Base-by-base conservation (phyloP, 2,329 filamentous ascomycete species). In the Exophiala lecanii-corni region DNA sequence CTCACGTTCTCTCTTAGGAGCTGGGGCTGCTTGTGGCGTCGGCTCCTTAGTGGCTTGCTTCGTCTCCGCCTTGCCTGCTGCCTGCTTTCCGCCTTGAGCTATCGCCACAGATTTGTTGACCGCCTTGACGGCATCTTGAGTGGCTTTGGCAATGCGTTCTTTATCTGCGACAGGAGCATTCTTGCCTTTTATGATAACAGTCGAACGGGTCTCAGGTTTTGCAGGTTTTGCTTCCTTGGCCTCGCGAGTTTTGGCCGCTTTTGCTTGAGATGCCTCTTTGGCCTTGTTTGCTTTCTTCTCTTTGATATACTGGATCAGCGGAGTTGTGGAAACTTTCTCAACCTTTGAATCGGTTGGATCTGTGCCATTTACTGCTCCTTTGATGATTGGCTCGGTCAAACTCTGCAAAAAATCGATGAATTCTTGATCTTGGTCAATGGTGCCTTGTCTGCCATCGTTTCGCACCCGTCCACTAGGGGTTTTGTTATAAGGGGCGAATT, bases 341-440 rank as follows among this genome's bases (percentile, higher is more conserved):
- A 67, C 66, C 47, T 72, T 73, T 51, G 73, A 73, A 19, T 75
- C 68, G 4, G 60, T 75, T 3, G 74, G 64, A 30, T 74, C 75
- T 9, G 60, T 53, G 18, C 75, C 67, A 17, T 74, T 74, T 1
- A 70, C 64, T 7, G 69, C 58, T 9, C 77, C 64, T 57, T 77
- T 82, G n/a, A 67, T 65, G 47, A 79, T 72, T 2, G 77, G 79
- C 55, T 94, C 88, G 1, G 89, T 94, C 35, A 97, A 75, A 41
- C 79, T 84, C 62, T 94, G 86, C 5, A 98, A 75, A 62, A 97
- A 98, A 18, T 82, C 81, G 71, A 96, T 94, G 57, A 96, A 98
- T 56, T 97, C 92, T 0, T 87, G 81, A 59, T 98, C 92, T 61
- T 95, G 89, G 57, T 98, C 92, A 54, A 98, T 97, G 2, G 89